phyloP scores from a whole-genome alignment of 495 filamentous ascomycete species.

The Recurvomyces mirabilis region DNA sequence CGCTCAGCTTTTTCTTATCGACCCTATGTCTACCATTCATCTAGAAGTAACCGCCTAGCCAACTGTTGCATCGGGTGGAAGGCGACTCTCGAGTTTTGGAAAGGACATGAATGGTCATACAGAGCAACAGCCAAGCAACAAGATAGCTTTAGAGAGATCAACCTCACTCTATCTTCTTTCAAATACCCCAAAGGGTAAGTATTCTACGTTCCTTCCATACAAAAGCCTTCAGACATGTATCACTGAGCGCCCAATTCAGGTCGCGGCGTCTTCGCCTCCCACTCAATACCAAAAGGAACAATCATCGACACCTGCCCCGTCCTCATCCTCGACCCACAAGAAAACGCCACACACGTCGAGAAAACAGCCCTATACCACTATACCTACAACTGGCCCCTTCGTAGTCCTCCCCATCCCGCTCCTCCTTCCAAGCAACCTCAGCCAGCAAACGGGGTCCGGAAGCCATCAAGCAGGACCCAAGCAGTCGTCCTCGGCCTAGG shows the following conservation, averaged over 20 bases:
- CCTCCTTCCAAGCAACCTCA: conserved; percentile 7
- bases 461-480: too few species aligned
- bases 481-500: conserved; percentile 47
- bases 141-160: not conserved
- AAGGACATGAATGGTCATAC: too few species aligned
- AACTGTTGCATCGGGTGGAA: too few species aligned
- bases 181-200: conserved; percentile 26
- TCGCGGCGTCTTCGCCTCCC: conserved; percentile 41
- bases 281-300: conserved; percentile 36
- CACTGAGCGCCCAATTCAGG: conserved; percentile 33
- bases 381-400: conserved; percentile 41
- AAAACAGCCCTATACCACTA: conserved; percentile 45
- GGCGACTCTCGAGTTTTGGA: not conserved
- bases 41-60: too few species aligned
- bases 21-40: too few species aligned
- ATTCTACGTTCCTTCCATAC: not conserved
- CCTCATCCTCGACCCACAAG: conserved; percentile 36
- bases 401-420: conserved; percentile 12
- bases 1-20: too few species aligned
- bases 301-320: conserved; percentile 44
- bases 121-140: too few species aligned
- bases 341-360: conserved; percentile 38
- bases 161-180: conserved; percentile 17
- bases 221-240: conserved; percentile 6
- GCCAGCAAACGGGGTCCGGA: too few species aligned